Evolutionary conservation across 2,329 filamentous ascomycete species (phyloP).

Genomic region (Colletotrichum euphorbiae): DNA sequence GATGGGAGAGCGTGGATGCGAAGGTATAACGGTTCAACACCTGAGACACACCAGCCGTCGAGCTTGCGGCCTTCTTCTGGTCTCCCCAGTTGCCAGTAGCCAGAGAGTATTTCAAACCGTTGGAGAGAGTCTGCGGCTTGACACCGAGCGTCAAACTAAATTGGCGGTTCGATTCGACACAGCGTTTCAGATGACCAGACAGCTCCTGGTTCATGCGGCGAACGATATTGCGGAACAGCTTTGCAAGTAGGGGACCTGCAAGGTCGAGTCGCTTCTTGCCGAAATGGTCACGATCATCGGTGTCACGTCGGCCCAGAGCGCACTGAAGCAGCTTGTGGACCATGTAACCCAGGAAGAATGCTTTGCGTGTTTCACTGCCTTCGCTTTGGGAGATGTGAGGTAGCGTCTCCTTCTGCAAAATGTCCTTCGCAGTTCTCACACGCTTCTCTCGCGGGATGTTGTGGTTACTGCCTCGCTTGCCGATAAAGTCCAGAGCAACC

Average conservation of each 20-base stretch:
- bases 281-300: constrained; percentile 98
- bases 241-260: constrained; percentile 93
- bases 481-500: constrained; percentile 94
- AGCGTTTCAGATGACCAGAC: constrained; percentile 89
- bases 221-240: constrained; percentile 93
- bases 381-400: constrained; percentile 97
- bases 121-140: constrained; percentile 90
- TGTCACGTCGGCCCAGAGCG: constrained; percentile 90
- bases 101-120: constrained; percentile 94
- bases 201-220: constrained; percentile 92
- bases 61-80: constrained; percentile 96
- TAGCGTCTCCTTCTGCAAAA: constrained; percentile 95
- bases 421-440: constrained; percentile 90
- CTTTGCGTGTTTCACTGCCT: constrained; percentile 94
- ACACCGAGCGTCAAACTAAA: constrained; percentile 93
- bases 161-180: constrained; percentile 87
- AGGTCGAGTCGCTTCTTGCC: constrained; percentile 98
- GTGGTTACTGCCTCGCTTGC: constrained; percentile 83
- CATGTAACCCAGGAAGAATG: constrained; percentile 99
- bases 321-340: constrained; percentile 95
- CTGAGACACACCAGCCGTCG: constrained; percentile 97
- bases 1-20: constrained; percentile 94
- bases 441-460: constrained; percentile 79
- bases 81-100: constrained; percentile 99
- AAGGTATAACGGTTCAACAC: constrained; percentile 99